A percentile compares a stretch with the other conserved stretches of the same genome.
phyloP scores from a whole-genome alignment of 2,329 filamentous ascomycete species.

The Phaeosphaeriaceae sp. region DNA sequence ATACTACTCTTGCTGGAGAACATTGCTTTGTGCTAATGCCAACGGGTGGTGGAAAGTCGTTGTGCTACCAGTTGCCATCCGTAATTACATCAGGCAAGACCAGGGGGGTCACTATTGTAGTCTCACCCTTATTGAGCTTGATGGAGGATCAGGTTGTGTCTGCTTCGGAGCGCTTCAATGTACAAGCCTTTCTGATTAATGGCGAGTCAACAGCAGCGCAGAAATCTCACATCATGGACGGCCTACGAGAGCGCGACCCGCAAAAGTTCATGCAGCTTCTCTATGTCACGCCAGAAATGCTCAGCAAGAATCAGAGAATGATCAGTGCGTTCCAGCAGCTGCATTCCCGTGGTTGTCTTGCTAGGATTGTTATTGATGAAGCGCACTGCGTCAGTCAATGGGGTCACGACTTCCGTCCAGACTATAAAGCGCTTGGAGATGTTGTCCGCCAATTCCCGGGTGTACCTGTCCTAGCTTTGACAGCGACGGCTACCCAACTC shows the following conservation, averaged over 20 bases:
- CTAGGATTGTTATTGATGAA: slow-evolving; percentile 94
- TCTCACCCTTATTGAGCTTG: slow-evolving; percentile 92
- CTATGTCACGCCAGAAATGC: slow-evolving; percentile 97
- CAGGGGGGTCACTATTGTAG: slow-evolving; percentile 84
- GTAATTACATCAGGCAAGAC: slow-evolving; percentile 83
- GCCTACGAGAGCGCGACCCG: slow-evolving; percentile 67
- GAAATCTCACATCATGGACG: slow-evolving; percentile 70
- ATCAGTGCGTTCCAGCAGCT: slow-evolving; percentile 70
- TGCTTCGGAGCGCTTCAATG: slow-evolving; percentile 69
- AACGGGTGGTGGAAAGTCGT: slow-evolving; percentile 93
- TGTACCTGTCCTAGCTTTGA: slow-evolving; percentile 92
- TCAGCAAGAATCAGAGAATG: slow-evolving; percentile 79
- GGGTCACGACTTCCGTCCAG: slow-evolving; percentile 96
- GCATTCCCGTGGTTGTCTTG: slow-evolving; percentile 75
- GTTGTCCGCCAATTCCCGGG: slow-evolving; percentile 74
- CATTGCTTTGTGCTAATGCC: slow-evolving; percentile 98
- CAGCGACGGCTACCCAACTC: slow-evolving; percentile 91
- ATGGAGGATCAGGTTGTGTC: slow-evolving; percentile 98
- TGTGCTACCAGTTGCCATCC: slow-evolving; percentile 95
- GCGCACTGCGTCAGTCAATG: slow-evolving; percentile 99
- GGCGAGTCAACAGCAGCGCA: slow-evolving; percentile 72
- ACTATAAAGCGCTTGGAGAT: slow-evolving; percentile 86
- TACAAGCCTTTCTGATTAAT: slow-evolving; percentile 84
- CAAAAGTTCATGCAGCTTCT: slow-evolving; percentile 84
- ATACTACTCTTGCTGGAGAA: slow-evolving; percentile 84